Conservation (phyloP, 805 yeast genomes). For the Saccharomycopsis selenospora region DNA sequence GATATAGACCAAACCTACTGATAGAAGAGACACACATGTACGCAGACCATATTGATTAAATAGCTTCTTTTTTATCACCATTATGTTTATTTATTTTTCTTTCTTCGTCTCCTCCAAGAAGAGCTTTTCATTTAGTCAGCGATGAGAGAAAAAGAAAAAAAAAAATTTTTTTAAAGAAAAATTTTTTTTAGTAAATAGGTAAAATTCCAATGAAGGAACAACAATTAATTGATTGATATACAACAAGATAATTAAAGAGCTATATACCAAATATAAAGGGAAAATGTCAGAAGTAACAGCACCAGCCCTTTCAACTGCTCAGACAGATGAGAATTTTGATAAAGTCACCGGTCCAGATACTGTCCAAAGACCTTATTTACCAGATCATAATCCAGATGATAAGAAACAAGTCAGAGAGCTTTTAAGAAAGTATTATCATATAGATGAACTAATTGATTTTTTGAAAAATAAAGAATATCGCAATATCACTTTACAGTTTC, state of each 20-base stretch:
- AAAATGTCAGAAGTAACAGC: constrained; percentile 6
- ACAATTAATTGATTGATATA: too few relatives aligned
- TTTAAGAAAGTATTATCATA: constrained; percentile 46
- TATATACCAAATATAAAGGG: background rate
- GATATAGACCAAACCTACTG: too few relatives aligned
- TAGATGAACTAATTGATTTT: constrained; percentile 39
- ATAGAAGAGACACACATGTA: too few relatives aligned
- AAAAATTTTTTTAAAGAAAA: too few relatives aligned
- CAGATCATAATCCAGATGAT: constrained; percentile 4
- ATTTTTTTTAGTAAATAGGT: too few relatives aligned
- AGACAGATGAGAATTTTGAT: constrained; percentile 39
- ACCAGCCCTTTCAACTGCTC: constrained; percentile 47
- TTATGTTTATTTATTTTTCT: too few relatives aligned
- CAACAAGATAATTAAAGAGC: too few relatives aligned
- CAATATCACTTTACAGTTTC: constrained; percentile 80
- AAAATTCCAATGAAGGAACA: too few relatives aligned
- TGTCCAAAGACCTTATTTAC: constrained; percentile 12
- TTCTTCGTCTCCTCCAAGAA: background rate
- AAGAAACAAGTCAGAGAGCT: constrained; percentile 7
- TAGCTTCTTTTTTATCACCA: too few relatives aligned
- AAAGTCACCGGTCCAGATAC: constrained; percentile 24
- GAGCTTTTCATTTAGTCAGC: constrained; percentile 3
- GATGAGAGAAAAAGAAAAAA: too few relatives aligned
- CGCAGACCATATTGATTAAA: too few relatives aligned
- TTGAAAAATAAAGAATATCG: constrained; percentile 35